Evolutionary conservation across 1,284 basidiomycete species (phyloP), one percentile per base, ranked within the genome.

Genomic region (Earliella scabrosa): DNA sequence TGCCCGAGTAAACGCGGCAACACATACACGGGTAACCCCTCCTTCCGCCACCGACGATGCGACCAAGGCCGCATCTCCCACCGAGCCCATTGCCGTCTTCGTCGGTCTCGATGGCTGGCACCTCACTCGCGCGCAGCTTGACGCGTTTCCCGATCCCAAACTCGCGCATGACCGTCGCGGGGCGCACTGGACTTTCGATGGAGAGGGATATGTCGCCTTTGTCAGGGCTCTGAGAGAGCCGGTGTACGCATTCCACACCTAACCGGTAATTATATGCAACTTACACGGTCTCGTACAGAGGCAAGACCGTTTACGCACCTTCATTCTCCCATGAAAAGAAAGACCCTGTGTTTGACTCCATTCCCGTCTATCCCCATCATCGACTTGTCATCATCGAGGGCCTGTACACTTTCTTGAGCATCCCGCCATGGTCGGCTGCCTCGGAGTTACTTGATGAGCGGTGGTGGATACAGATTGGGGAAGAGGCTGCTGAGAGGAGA

Each of bases 101-200:
- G 81, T 95, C 10, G 84, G 88, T 5, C 78, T 94, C 52, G 93
- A 96, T 68, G 94, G 93, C 13, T 96, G 93, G 92, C 93, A 96
- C 71, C 71, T 87, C 56, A 80, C 86, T 56, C 80, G 90, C 48
- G 77, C 83, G 16, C 78, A 90, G 69, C 80, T 92, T 41, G 82
- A 90, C 72, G 69, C 77, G 56, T 78, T 92, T 65, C 82, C 86
- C 27, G 84, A 94, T 66, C 85, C 92, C 0, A 76, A 83, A 60
- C 77, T 84, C 20, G 92, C 93, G 0, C 84, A 87, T 60, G 88
- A 88, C 61, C 73, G 83, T 16, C 77, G 86, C 18, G 92, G 89
- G 6, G 82, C 76, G n/a, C 87, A 90, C 65, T 91, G 87, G 87
- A 90, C 88, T 8, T 90, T 89, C 61, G 84, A 89, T 58, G 80